Evolutionary conservation across 352 stramenopile species (phyloP).

Genomic region (Globisporangium splendens): DNA sequence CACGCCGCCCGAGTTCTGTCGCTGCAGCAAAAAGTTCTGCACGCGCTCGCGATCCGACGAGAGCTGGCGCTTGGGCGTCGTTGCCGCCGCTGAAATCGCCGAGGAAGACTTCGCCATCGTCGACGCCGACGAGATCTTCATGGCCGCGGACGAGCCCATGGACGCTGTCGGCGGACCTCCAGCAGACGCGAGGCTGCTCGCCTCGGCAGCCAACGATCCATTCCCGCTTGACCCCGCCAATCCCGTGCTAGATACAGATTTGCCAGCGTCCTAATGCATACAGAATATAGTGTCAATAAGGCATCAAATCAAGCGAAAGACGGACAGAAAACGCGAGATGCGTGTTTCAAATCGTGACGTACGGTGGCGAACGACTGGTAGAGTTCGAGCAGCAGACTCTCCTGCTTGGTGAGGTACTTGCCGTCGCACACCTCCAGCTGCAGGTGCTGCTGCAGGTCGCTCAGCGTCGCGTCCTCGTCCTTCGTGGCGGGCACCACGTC

Average conservation of each 20-base stretch:
- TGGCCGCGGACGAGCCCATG: conserved; percentile 1
- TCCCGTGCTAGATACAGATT: background rate
- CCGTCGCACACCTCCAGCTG: conserved; percentile 64
- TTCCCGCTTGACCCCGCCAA: background rate
- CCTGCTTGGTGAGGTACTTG: conserved; percentile 77
- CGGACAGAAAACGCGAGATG: too few species aligned
- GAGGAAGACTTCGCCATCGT: conserved; percentile 7
- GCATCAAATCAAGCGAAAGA: too few species aligned
- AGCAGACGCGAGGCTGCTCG: conserved; percentile 3
- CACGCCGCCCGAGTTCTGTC: conserved; percentile 21
- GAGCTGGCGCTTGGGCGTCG: conserved; percentile 48
- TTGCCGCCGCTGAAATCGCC: conserved; percentile 5
- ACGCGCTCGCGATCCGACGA: conserved; percentile 54
- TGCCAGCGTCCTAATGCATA: conserved; percentile 10
- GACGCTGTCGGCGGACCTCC: background rate
- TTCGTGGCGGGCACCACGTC: conserved; percentile 21
- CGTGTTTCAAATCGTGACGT: background rate
- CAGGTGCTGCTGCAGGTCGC: conserved; percentile 68
- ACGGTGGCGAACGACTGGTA: conserved; percentile 42
- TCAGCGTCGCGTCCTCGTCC: conserved; percentile 39
- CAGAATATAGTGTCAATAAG: background rate
- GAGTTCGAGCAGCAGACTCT: conserved; percentile 70
- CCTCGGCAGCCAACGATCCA: conserved; percentile 2
- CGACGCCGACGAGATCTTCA: conserved; percentile 2
- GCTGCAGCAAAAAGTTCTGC: conserved; percentile 64